Evolutionary conservation across 1,284 basidiomycete genomes (phyloP), one percentile per base, ranked within the genome.

Genomic region (Ganoderma sinense): DNA sequence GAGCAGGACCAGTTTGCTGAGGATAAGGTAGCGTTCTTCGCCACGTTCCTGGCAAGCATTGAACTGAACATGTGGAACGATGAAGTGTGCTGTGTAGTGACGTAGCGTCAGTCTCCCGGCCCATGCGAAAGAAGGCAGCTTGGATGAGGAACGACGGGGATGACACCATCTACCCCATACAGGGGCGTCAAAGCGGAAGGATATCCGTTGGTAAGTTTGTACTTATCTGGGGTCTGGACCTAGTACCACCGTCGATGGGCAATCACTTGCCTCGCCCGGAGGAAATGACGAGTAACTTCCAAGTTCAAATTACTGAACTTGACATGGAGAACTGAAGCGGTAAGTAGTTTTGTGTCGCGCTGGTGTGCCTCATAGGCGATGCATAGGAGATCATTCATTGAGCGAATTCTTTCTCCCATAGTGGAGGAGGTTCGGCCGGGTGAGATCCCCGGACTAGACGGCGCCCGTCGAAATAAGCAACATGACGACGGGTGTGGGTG

Each of bases 321-420:
- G 16, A 60, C 58, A 60, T 39, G n/a, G 11, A 26, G 16, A n/a
- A 60, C 13, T 13, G 36, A 60, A 20, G 23, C 5, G 33, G n/a
- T n/a, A n/a, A 23, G 2, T 2, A n/a, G 18, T 40, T 7, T 60
- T 60, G 6, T 23, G 33, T 23, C 26, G 55, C 33, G n/a, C 67
- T 61, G 67, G 7, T 58, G 65, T 41, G 41, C 8, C 39, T 20
- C 45, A 60, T 23, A n/a, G n/a, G 23, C 45, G n/a, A n/a, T 23
- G 18, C 5, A n/a, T n/a, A 48, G 45, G 45, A n/a, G 45, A n/a
- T n/a, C n/a, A 48, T 48, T 48, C 20, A 48, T 48, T n/a, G 45
- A n/a, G n/a, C 2, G 7, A 2, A 48, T 51, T 14, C 23, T 26
- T 26, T 51, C 48, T 51, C 23, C 48, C 48, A 26, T 26, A 26